phyloP scores from a whole-genome alignment of 345 rosid species.

The Eucalyptus erythrocorys region DNA sequence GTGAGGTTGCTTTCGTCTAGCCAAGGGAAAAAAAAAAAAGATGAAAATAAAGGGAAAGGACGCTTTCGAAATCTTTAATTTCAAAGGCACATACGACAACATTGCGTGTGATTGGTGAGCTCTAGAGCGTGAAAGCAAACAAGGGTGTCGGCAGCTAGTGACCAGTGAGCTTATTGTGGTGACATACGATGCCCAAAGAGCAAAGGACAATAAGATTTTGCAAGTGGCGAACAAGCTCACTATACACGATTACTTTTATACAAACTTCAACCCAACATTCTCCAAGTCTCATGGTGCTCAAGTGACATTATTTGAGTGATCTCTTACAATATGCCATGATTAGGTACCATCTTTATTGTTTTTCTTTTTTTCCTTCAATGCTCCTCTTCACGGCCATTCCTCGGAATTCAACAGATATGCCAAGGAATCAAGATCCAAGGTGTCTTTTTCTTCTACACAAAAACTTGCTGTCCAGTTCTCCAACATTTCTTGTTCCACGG shows the following conservation, averaged over 20 bases:
- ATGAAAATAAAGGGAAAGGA: not conserved
- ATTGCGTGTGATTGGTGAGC: not conserved
- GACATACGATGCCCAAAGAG: not conserved
- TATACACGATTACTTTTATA: not conserved
- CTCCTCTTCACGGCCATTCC: slow-evolving; percentile 16
- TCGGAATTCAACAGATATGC: slow-evolving; percentile 22
- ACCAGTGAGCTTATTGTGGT: not conserved
- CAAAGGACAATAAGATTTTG: not conserved
- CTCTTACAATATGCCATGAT: not conserved
- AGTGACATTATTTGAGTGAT: not conserved
- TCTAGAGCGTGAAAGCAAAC: not conserved
- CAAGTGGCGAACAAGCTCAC: not conserved
- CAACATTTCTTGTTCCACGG: not conserved
- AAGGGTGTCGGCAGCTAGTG: not conserved
- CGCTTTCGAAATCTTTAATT: not conserved
- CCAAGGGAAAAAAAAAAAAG: not conserved
- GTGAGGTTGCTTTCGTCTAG: not conserved
- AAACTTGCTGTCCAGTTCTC: slow-evolving; percentile 1
- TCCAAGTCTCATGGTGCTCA: not conserved
- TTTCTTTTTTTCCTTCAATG: no score
- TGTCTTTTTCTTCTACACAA: not conserved
- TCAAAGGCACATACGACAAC: not conserved
- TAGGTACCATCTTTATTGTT: not conserved
- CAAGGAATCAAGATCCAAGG: slow-evolving; percentile 20
- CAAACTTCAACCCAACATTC: not conserved